Evolutionary conservation across 345 rosid genomes (phyloP).

Genomic region (Mangifera indica): DNA sequence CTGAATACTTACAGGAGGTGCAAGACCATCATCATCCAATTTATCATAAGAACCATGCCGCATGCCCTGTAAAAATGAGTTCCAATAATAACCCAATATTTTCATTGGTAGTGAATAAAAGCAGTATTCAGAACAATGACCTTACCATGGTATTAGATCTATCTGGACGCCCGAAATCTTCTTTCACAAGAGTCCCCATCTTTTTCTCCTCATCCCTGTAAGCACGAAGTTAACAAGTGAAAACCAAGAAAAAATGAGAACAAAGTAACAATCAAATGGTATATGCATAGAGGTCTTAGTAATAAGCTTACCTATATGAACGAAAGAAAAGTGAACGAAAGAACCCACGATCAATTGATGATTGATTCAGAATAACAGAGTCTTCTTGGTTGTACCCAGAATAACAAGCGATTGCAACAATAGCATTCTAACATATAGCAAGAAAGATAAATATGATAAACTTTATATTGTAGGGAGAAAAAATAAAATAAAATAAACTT

Average conservation of each 20-base stretch:
- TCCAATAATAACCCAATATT: constrained; percentile 13
- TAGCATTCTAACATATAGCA: constrained; percentile 69
- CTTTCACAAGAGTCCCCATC: constrained; percentile 98
- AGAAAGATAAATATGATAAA: constrained; percentile 7
- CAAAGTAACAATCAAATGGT: not conserved
- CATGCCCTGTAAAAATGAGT: constrained; percentile 70
- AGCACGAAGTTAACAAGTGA: constrained; percentile 7
- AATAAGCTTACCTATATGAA: constrained; percentile 66
- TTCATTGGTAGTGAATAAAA: constrained; percentile 10
- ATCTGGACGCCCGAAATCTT: constrained; percentile 95
- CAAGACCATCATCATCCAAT: constrained; percentile 98
- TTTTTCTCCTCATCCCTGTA: constrained; percentile 96
- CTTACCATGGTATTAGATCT: constrained; percentile 84
- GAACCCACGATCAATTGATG: constrained; percentile 96
- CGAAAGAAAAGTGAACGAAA: constrained; percentile 93
- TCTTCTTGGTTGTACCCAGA: constrained; percentile 99
- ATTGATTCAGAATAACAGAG: constrained; percentile 98
- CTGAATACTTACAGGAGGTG: constrained; percentile 77
- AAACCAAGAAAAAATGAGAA: not conserved
- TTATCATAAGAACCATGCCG: constrained; percentile 98
- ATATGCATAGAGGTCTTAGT: not conserved
- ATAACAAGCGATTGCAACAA: constrained; percentile 94
- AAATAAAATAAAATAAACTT: not conserved
- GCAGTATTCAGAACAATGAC: constrained; percentile 13
- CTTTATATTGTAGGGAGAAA: not conserved